Evolutionary conservation across 2,329 filamentous ascomycete species (phyloP), one percentile per base, ranked within the genome.

Genomic region (Myriangium duriaei): DNA sequence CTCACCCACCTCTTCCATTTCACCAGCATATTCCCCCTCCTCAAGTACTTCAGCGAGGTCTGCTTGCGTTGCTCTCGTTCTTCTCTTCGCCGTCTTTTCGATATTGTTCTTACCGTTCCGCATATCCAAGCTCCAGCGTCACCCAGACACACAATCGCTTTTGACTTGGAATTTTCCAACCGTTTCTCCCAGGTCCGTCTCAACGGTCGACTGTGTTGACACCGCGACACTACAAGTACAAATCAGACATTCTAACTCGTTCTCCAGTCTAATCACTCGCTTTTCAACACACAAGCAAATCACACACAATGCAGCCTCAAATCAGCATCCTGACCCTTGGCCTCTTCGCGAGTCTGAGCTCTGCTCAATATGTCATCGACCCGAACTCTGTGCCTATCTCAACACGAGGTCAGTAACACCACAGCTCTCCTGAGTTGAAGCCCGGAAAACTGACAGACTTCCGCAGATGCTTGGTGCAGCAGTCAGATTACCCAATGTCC

Each of bases 401-500:
- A 32, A 59, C 57, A 33, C 66, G 72, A 59, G 56, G 74, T 77
- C 63, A 41, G 74, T 56, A 26, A n/a, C 21, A 26, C 7, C n/a
- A n/a, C n/a, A n/a, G n/a, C n/a, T n/a, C n/a, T n/a, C n/a, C n/a
- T n/a, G n/a, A 26, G 21, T 26, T n/a, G n/a, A 26, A 26, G 7
- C 7, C 21, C 21, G n/a, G 7, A 11, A 30, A 19, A 19, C 12
- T 30, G 11, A 24, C 28, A 35, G 26, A 31, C 15, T 26, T 30
- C 3, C 5, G 13, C 41, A 77, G 73, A 67, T 42, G 51, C 54
- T 9, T 88, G 81, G 81, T 88, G 81, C 58, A 43, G 56, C 16
- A 65, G 68, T 47, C 74, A 86, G 60, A 63, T 52, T 47, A 65
- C 67, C 49, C 68, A 72, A 37, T 87, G 81, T 61, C 81, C 79